phyloP scores from a whole-genome alignment of 768 basidiomycete species.

The Mycena indigotica region DNA sequence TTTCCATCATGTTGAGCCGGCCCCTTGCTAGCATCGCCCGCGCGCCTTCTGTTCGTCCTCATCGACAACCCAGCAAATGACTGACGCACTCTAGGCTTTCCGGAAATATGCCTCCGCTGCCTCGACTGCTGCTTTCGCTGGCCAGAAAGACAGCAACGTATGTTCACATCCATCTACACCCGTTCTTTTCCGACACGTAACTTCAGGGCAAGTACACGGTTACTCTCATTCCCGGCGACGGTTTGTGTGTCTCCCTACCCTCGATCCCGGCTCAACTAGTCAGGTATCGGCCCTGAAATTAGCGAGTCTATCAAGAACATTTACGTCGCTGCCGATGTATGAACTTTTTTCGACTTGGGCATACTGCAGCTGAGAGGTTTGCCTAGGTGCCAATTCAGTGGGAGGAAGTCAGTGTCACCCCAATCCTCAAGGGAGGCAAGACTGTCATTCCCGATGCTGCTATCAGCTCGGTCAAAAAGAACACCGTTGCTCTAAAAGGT shows the following conservation, averaged over 20 bases:
- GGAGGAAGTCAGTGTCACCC: conserved; percentile 98
- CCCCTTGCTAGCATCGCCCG: conserved; percentile 58
- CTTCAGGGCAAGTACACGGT: conserved; percentile 94
- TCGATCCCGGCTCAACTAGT: conserved; percentile 16
- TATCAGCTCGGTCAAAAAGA: conserved; percentile 90
- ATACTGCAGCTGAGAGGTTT: no score
- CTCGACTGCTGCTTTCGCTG: conserved; percentile 88
- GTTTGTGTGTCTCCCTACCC: conserved; percentile 44
- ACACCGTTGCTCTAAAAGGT: conserved; percentile 98
- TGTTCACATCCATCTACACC: conserved; percentile 33
- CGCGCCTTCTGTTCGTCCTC: conserved; percentile 47
- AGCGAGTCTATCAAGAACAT: conserved; percentile 94
- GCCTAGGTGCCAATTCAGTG: conserved; percentile 93
- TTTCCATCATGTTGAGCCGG: conserved; percentile 60
- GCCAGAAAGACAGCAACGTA: conserved; percentile 86
- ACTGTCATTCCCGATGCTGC: conserved; percentile 94
- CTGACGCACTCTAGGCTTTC: conserved; percentile 42
- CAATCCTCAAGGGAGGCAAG: conserved; percentile 91
- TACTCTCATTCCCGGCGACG: conserved; percentile 95
- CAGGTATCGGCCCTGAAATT: conserved; percentile 99
- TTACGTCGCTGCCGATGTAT: conserved; percentile 68
- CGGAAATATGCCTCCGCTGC: conserved; percentile 74
- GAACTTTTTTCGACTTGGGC: conserved; percentile 4
- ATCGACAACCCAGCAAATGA: conserved; percentile 17
- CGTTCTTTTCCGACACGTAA: not conserved